Base-by-base conservation (phyloP, 371 early-diverging fungal genomes). In the Dinochytrium kinnereticum region DNA sequence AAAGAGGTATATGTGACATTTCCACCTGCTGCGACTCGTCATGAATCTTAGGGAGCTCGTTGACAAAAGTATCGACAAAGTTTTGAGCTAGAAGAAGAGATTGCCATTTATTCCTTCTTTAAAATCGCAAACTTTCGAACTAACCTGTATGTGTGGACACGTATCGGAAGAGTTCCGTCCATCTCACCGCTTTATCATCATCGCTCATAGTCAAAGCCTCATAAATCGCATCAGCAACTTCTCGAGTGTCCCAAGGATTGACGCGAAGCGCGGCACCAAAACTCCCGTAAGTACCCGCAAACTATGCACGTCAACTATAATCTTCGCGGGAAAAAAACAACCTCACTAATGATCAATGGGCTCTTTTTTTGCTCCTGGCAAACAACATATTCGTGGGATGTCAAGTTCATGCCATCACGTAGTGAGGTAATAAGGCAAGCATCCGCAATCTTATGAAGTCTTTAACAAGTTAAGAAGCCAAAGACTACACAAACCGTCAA, bases 361-460 rank as follows among this genome's bases (percentile, higher is more conserved):
- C 93, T 93, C 69, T 91, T 87, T 57, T 89, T 92, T 30, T 89
- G 90, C 49, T 90, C 87, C 75, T 96, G 96, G 80, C 96, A 97
- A 13, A 93, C 94, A 66, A 98, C 90, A 76, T 93, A 98, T 82
- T 99, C 99, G 77, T 96, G 95, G 1, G 96, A 95, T 1, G 96
- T 96, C 13, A 97, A 85, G 81, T 98, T 98, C 98, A 98, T 97
- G 34, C 99, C 99, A 80, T 98, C 98, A 51, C 96, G 90, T 24
- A 98, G 81, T 2, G 93, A 90, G 0, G 98, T 98, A 71, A 99
- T 94, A 0, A 97, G 79, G 74, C 96, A 93, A 2, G 94, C 90
- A 81, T 98, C 98, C 5, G 96, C 96, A 30, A 92, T 80, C 73
- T 82, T 37, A 19, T 81, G 79, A 17, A 33, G 34, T 70, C 5